Evolutionary conservation across 2,329 filamentous ascomycete species (phyloP).

Genomic region (Malbranchea zuffiana): DNA sequence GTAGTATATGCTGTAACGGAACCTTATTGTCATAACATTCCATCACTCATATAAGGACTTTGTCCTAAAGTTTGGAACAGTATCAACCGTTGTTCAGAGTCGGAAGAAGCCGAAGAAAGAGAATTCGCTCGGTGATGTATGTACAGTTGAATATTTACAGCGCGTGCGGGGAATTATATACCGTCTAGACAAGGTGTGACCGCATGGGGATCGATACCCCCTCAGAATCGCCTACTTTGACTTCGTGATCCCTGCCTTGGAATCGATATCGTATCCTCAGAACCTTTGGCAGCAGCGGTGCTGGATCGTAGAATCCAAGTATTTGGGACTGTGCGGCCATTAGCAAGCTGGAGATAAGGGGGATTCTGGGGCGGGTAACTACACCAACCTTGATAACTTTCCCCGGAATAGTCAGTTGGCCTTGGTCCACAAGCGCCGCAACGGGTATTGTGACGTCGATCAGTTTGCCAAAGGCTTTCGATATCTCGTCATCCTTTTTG

Average conservation of each 20-base stretch:
- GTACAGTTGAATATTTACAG: too few species aligned
- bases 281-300: constrained; percentile 31
- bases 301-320: constrained; percentile 35
- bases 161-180: too few species aligned
- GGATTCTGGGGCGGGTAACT: not conserved
- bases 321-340: constrained; percentile 30
- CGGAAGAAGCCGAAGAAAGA: too few species aligned
- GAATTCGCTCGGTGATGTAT: too few species aligned
- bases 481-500: constrained; percentile 18
- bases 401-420: constrained; percentile 31
- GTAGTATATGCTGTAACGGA: too few species aligned
- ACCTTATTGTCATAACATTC: too few species aligned
- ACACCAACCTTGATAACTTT: constrained; percentile 26
- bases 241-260: constrained; percentile 28
- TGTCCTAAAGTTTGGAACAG: too few species aligned
- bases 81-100: too few species aligned
- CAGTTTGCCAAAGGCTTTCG: constrained; percentile 1
- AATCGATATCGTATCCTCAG: constrained; percentile 35
- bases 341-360: constrained; percentile 12
- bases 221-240: constrained; percentile 30
- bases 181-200: constrained; percentile 22
- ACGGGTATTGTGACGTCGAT: constrained; percentile 35
- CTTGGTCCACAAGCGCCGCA: constrained; percentile 34
- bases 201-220: constrained; percentile 31
- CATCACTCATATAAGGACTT: too few species aligned